Percentiles rank a stretch among this genome's conserved stretches.
phyloP scores from a whole-genome alignment of 2,329 filamentous ascomycete species.

The Sporothrix pallida region DNA sequence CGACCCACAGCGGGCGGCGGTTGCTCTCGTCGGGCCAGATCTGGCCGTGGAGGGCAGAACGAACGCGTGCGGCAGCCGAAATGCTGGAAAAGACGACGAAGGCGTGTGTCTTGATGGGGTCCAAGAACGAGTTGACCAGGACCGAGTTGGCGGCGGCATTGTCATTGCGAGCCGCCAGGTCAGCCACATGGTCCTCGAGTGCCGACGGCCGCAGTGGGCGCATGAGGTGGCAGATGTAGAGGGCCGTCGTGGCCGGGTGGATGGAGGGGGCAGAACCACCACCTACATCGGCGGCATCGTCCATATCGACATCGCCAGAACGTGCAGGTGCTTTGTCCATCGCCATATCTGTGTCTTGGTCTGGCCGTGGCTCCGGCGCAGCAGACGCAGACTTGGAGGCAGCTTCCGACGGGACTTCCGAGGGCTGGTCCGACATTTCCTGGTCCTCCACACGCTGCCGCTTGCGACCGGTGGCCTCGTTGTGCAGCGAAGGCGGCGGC shows the following conservation, averaged over 20 bases:
- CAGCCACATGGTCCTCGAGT: constrained; percentile 71
- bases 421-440: neutral
- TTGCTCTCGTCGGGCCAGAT: constrained; percentile 88
- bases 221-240: constrained; percentile 92
- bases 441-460: constrained; percentile 46
- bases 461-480: constrained; percentile 46
- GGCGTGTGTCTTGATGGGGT: constrained; percentile 85
- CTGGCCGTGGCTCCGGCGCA: neutral
- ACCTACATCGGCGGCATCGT: constrained; percentile 40
- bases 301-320: constrained; percentile 25
- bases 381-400: neutral
- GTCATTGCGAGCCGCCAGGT: constrained; percentile 63
- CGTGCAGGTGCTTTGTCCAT: neutral
- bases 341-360: neutral
- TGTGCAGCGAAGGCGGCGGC: constrained; percentile 54
- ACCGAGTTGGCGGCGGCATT: constrained; percentile 51
- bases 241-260: constrained; percentile 73
- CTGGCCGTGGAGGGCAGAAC: constrained; percentile 74
- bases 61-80: constrained; percentile 75
- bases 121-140: constrained; percentile 76
- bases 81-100: constrained; percentile 75
- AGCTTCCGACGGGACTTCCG: neutral
- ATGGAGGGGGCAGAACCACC: constrained; percentile 58
- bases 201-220: constrained; percentile 74
- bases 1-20: constrained; percentile 82